Conservation (phyloP, 2,329 filamentous ascomycete genomes). For the Fusarium sp. region DNA sequence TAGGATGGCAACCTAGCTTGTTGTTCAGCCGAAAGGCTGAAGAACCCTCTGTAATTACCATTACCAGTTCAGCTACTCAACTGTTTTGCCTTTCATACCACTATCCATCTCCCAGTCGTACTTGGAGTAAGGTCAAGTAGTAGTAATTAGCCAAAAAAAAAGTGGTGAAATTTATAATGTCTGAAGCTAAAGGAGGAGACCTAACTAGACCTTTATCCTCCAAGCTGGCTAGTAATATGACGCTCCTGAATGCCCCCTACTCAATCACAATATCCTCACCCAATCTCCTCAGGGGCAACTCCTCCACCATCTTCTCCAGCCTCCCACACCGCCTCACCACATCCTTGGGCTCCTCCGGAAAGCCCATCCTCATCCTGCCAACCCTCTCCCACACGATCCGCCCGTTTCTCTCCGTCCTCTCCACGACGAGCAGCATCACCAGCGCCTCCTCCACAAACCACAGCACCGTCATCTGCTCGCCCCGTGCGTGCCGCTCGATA, state of each 20-base stretch:
- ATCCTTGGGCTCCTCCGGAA: constrained; percentile 49
- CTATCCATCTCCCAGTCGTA: no score
- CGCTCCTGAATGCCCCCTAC: constrained; percentile 38
- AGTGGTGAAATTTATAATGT: no score
- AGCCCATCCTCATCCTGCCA: constrained; percentile 52
- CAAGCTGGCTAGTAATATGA: no score
- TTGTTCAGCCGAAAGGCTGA: no score
- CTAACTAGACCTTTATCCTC: no score
- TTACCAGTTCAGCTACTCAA: not conserved
- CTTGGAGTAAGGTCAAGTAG: no score
- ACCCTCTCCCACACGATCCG: constrained; percentile 49
- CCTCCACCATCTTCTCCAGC: constrained; percentile 49
- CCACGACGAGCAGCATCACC: constrained; percentile 50
- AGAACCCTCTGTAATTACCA: no score
- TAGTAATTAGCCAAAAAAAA: no score
- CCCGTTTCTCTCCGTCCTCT: constrained; percentile 37
- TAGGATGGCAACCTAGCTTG: no score
- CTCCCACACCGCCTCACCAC: constrained; percentile 47
- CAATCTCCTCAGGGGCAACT: constrained; percentile 48
- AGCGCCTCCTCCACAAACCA: constrained; percentile 52
- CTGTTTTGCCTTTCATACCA: no score
- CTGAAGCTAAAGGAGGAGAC: no score
- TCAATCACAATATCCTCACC: constrained; percentile 51
- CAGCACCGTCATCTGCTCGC: constrained; percentile 52
- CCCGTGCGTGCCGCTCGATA: constrained; percentile 49